A percentile compares a stretch with the other conserved stretches of the same genome.
phyloP scores from a whole-genome alignment of 148 eudicot species.

The Chenopodium suecicum region DNA sequence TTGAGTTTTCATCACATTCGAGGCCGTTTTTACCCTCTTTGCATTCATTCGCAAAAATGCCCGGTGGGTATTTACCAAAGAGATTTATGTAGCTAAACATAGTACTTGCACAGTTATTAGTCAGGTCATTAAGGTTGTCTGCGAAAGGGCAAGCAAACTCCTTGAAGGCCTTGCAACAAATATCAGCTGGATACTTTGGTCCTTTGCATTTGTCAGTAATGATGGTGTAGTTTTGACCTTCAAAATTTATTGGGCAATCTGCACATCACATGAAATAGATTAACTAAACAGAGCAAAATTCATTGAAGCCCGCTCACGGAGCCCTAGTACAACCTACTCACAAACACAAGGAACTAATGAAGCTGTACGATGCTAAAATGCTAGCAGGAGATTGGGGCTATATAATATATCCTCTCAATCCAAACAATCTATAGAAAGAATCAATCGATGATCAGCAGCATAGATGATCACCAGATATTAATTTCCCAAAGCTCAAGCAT shows the following conservation, averaged over 20 bases:
- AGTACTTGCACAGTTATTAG: constrained; percentile 55
- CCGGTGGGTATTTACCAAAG: constrained; percentile 77
- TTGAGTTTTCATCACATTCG: constrained; percentile 26
- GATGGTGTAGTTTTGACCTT: constrained; percentile 70
- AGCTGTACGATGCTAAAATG: background rate
- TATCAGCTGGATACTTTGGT: constrained; percentile 44
- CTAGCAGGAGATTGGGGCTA: background rate
- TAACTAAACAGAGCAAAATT: background rate
- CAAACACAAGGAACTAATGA: background rate
- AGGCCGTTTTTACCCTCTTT: constrained; percentile 57
- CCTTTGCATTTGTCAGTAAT: constrained; percentile 90
- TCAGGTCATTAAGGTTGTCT: constrained; percentile 40
- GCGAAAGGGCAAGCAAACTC: constrained; percentile 56
- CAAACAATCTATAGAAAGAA: background rate
- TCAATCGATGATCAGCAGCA: too few species aligned
- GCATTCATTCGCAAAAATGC: constrained; percentile 65
- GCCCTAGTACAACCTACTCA: too few species aligned
- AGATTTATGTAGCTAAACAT: constrained; percentile 75
- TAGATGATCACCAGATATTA: too few species aligned
- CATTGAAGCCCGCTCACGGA: too few species aligned
- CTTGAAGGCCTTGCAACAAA: constrained; percentile 51
- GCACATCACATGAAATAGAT: constrained; percentile 22
- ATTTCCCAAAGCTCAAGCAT: background rate
- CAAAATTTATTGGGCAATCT: constrained; percentile 69
- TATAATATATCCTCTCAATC: background rate